Base-by-base conservation (phyloP, 305 asterid species). In the Fraxinus angustifolia region DNA sequence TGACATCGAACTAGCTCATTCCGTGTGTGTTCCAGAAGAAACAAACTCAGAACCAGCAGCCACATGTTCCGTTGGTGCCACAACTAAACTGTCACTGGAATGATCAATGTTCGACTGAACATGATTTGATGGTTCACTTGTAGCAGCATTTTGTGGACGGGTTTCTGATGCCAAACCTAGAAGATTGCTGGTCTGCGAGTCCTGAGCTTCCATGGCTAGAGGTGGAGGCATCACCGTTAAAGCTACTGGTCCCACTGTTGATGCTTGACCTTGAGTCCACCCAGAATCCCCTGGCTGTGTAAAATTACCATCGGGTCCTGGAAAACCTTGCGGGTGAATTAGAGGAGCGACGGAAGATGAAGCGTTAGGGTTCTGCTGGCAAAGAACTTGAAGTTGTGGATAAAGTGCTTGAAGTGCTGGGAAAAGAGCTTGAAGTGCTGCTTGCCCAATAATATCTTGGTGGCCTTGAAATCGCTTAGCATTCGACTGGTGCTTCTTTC, bases 401-500 rank as follows among this genome's bases (percentile, higher is more conserved):
- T 78, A 71, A 79, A 85, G 82, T 62, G 86, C 87, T 81, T 87
- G 93, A 67, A 86, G 78, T 33, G 87, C 88, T 0, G 92, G 92
- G 78, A 78, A 76, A n/a, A 85, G 82, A 45, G 87, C 87, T 68
- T 80, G 87, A 73, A 87, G 80, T 75, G 85, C 87, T 77, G 86
- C 91, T 75, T 87, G 93, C 70, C 89, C 91, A 35, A 85, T 81
- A 53, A 82, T 80, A 78, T 83, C 85, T 79, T 88, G 88, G 58
- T 84, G 87, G 75, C 86, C 81, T 83, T 90, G 79, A 81, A 89
- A 90, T 34, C 85, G 90, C 82, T 89, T 90, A 21, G 90, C 89
- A 70, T 91, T 91, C 28, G 83, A 76, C 50, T 56, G 85, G 90
- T 91, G 96, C 87, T 88, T 91, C 87, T 85, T 90, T 77, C 96